Base-by-base conservation (phyloP, 2,329 filamentous ascomycete genomes). In the Thelonectria olida region DNA sequence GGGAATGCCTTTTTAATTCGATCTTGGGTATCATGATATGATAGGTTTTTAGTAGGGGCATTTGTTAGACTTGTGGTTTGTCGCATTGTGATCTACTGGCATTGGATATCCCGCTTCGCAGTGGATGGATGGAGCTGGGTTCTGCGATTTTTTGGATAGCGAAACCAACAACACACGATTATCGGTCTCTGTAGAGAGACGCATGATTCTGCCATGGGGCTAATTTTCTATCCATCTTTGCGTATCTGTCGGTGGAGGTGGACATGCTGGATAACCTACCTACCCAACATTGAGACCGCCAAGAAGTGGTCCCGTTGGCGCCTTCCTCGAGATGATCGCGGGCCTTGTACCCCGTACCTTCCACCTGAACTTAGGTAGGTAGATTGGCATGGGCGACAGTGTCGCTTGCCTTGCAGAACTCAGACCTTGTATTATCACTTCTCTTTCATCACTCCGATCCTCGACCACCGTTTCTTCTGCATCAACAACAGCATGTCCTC, bases 1-100 rank as follows among this genome's bases (percentile, higher is more conserved):
- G 64, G 59, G 55, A 45, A 27, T 51, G 47, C 44, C 53, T 63
- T 58, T 58, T 49, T 59, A 61, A 62, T 51, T 51, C 39, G 44
- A 48, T 44, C 39, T 61, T 61, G 39, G 28, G 39, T 42, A 55
- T 55, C 47, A 55, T 55, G 38, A 39, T 20, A 31, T 31, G 28
- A 51, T 52, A 27, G 59, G 57, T 61, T 63, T 58, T 47, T 51
- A 23, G 38, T 39, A 38, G 55, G 64, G 39, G 59, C 53, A 66
- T 58, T 51, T 62, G 66, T 69, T 71, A 71, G 69, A 71, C 56
- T 51, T 65, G 25, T 51, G 55, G 63, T 49, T 45, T 58, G 62
- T 59, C 42, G 27, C 45, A 41, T 58, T 48, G 51, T 39, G 63
- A 61, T 53, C n/a, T 62, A 59, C 42, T 57, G 50, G 51, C 42